phyloP scores from a whole-genome alignment of 1,139 yeast genomes.

The Candida pseudoviswanathii region DNA sequence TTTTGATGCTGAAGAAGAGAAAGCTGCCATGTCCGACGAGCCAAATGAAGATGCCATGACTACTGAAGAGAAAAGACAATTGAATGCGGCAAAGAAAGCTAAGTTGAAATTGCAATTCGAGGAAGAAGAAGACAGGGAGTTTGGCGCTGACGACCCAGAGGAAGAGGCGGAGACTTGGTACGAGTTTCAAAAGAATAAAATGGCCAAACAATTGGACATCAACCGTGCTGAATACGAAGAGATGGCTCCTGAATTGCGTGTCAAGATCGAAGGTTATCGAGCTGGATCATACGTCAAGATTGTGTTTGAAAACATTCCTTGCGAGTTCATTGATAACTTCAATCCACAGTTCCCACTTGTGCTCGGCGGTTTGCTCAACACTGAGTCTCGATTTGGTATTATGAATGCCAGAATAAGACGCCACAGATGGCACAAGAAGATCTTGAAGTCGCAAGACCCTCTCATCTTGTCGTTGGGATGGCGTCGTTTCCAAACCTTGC shows the following conservation, averaged over 20 bases:
- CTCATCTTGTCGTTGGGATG: slow-evolving; percentile 91
- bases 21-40: slow-evolving; percentile 37
- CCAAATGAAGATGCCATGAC: slow-evolving; percentile 48
- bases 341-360: slow-evolving; percentile 84
- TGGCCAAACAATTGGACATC: slow-evolving; percentile 94
- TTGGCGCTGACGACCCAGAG: slow-evolving; percentile 73
- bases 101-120: slow-evolving; percentile 86
- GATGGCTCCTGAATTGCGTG: slow-evolving; percentile 75
- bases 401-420: slow-evolving; percentile 93
- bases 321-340: slow-evolving; percentile 86
- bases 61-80: slow-evolving; percentile 69
- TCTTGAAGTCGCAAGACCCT: slow-evolving; percentile 94
- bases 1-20: slow-evolving; percentile 53
- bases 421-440: slow-evolving; percentile 98
- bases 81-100: slow-evolving; percentile 88
- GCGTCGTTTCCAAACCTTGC: slow-evolving; percentile 97
- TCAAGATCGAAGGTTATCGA: slow-evolving; percentile 84
- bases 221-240: slow-evolving; percentile 77
- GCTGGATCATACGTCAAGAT: slow-evolving; percentile 95
- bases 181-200: slow-evolving; percentile 93
- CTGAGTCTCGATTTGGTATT: slow-evolving; percentile 92
- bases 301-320: slow-evolving; percentile 81
- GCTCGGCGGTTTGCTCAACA: slow-evolving; percentile 86
- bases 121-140: slow-evolving; percentile 82
- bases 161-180: slow-evolving; percentile 94